Evolutionary conservation across 1,284 basidiomycete species (phyloP), one percentile per base, ranked within the genome.

Genomic region (Cystobasidium sp.): DNA sequence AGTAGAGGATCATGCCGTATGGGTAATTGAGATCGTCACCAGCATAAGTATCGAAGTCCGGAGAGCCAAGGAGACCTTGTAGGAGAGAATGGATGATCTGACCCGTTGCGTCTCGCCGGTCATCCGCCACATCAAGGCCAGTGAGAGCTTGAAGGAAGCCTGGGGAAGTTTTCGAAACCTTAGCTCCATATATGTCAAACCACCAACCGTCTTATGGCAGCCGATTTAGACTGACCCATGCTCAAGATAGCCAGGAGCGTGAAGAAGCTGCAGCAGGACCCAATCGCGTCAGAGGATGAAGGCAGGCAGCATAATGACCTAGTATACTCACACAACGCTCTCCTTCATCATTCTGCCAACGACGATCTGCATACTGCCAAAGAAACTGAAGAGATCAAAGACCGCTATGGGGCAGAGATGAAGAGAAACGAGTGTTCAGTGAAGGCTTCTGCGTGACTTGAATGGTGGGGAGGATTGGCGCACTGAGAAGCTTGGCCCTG

Each of bases 1-100:
- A 96, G 83, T 88, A 97, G 31, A 97, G 84, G 9, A 87, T 84
- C 71, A 94, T 85, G 24, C 91, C 90, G 63, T 89, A 88, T 80
- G 82, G 79, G 47, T 80, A 80, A 2, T 56, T 76, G 41, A 76
- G 22, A 47, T 74, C 72, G 9, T 44, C 52, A 12, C 53, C 75
- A 88, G 91, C 80, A 86, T 88, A 79, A 18, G 62, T 55, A 22
- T 85, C 88, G 79, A 92, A 97, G 81, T 94, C 87, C 1, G 94
- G 93, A 1, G 91, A 85, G 44, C 79, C 80, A 6, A 80, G 75
- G 1, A 80, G 55, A 6, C 77, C 80, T 41, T 80, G 78, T 14
- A 80, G 66, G 5, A 80, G 77, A 9, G 77, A 76, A 52, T 79
- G 76, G 24, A 79, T 47, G 24, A 80, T 77, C 6, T 67, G 53